Evolutionary conservation across 495 filamentous ascomycete species (phyloP).

Genomic region (Stereocaulon alpinum): DNA sequence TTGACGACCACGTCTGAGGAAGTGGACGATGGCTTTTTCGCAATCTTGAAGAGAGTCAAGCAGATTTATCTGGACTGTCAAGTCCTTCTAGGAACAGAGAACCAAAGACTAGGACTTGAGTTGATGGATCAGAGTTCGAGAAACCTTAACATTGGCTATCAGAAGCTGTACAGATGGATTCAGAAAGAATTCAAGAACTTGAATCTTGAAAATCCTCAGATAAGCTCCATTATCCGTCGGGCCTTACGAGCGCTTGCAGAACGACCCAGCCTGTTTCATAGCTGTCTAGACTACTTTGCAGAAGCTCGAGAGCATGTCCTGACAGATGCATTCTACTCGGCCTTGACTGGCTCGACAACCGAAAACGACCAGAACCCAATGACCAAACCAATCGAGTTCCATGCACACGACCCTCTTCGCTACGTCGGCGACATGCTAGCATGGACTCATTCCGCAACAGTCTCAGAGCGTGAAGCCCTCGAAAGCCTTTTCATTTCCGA

Average conservation of each 20-base stretch:
- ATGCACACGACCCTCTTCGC: slow-evolving; percentile 80
- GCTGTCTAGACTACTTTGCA: slow-evolving; percentile 85
- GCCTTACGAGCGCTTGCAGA: slow-evolving; percentile 85
- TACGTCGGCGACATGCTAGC: slow-evolving; percentile 98
- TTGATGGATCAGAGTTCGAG: slow-evolving; percentile 84
- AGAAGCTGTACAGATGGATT: slow-evolving; percentile 91
- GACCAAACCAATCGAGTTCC: slow-evolving; percentile 88
- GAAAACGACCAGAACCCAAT: slow-evolving; percentile 36
- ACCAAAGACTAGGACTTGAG: slow-evolving; percentile 74
- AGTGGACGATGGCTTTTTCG: slow-evolving; percentile 80
- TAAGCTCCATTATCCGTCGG: slow-evolving; percentile 73
- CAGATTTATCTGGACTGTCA: slow-evolving; percentile 81
- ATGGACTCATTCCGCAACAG: slow-evolving; percentile 88
- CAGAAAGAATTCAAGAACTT: slow-evolving; percentile 86
- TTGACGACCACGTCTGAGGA: slow-evolving; percentile 69
- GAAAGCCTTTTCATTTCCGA: slow-evolving; percentile 86
- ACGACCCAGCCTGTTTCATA: slow-evolving; percentile 81
- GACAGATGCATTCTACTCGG: slow-evolving; percentile 83
- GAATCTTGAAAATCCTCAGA: slow-evolving; percentile 90
- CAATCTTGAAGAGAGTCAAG: slow-evolving; percentile 68
- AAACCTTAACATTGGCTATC: slow-evolving; percentile 80
- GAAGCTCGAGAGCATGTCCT: slow-evolving; percentile 81
- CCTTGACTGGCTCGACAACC: slow-evolving; percentile 64
- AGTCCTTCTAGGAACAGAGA: slow-evolving; percentile 78
- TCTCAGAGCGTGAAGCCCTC: slow-evolving; percentile 86